A percentile compares a stretch with the other conserved stretches of the same genome.
Conservation (phyloP, 352 stramenopile species). For the Elongisporangium anandrum region DNA sequence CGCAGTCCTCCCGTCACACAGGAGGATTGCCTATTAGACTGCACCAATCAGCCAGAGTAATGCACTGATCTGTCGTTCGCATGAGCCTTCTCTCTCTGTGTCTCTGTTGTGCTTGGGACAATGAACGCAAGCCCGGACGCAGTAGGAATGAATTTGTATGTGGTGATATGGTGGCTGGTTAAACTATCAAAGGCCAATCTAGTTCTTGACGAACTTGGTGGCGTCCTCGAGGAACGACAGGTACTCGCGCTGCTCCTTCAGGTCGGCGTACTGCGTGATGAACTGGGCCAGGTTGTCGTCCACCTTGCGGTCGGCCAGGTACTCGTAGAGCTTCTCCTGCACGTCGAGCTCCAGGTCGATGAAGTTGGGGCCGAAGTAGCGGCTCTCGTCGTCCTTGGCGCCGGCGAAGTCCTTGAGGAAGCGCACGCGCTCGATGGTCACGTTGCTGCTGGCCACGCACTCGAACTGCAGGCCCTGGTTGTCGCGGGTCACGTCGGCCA, state of each 20-base stretch:
- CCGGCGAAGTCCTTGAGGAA: slow-evolving; percentile 53
- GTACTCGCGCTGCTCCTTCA: slow-evolving; percentile 87
- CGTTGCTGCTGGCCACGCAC: slow-evolving; percentile 74
- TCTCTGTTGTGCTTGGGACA: too few species aligned
- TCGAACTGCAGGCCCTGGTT: slow-evolving; percentile 80
- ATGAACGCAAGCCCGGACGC: too few species aligned
- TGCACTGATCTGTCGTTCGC: background rate
- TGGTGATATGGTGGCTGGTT: background rate
- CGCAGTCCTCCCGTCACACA: too few species aligned
- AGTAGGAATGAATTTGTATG: background rate
- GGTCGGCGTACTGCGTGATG: slow-evolving; percentile 77
- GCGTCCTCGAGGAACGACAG: slow-evolving; percentile 69
- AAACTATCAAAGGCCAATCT: slow-evolving; percentile 13
- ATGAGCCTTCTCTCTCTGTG: background rate
- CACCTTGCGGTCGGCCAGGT: slow-evolving; percentile 71
- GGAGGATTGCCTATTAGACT: too few species aligned
- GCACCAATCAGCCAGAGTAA: background rate
- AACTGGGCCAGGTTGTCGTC: slow-evolving; percentile 84
- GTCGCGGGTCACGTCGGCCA: slow-evolving; percentile 61
- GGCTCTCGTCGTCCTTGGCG: slow-evolving; percentile 51
- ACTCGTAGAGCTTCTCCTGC: slow-evolving; percentile 78
- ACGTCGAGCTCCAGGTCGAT: slow-evolving; percentile 82
- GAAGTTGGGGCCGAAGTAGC: slow-evolving; percentile 80
- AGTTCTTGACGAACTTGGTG: slow-evolving; percentile 69
- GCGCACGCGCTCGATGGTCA: slow-evolving; percentile 75